Percentiles rank a stretch among this genome's conserved stretches.
phyloP scores from a whole-genome alignment of 495 filamentous ascomycete genomes.

The Penicillium manginii region DNA sequence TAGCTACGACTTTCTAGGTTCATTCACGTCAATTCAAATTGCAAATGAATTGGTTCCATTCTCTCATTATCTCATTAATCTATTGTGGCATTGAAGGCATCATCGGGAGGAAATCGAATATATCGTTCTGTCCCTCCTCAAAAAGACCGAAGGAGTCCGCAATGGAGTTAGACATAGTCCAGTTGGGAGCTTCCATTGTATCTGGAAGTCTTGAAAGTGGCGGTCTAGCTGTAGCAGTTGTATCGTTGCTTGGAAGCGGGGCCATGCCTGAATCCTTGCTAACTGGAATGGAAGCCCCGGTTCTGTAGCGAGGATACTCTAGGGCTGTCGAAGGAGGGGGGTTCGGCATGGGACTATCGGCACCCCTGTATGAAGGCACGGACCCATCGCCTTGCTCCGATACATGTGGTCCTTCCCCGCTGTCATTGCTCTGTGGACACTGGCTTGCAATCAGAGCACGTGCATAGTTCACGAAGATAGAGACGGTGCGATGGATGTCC shows the following conservation, averaged over 20 bases:
- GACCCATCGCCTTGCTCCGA: constrained; percentile 22
- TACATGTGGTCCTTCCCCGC: constrained; percentile 22
- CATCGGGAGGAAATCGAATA: constrained; percentile 49
- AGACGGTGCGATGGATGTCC: constrained; percentile 49
- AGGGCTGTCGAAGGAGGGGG: constrained; percentile 24
- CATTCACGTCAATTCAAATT: background rate
- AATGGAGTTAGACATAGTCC: constrained; percentile 47
- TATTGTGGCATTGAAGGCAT: constrained; percentile 45
- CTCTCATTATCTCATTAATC: background rate
- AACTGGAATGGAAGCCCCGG: constrained; percentile 17
- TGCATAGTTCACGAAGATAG: constrained; percentile 48
- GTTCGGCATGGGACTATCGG: constrained; percentile 26
- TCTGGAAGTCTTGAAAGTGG: constrained; percentile 36
- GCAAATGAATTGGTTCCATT: background rate
- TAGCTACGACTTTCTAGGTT: background rate
- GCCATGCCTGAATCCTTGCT: constrained; percentile 28
- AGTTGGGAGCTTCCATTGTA: constrained; percentile 47
- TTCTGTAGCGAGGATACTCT: constrained; percentile 29
- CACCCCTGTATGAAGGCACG: constrained; percentile 18
- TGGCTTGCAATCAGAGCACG: constrained; percentile 43
- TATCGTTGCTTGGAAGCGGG: constrained; percentile 27
- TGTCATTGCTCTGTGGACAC: constrained; percentile 25
- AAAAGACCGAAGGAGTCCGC: constrained; percentile 51
- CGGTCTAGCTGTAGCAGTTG: constrained; percentile 30
- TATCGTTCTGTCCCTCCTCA: constrained; percentile 48